Evolutionary conservation across 495 filamentous ascomycete species (phyloP), one percentile per base, ranked within the genome.

Genomic region (Penicillium malachiteum): DNA sequence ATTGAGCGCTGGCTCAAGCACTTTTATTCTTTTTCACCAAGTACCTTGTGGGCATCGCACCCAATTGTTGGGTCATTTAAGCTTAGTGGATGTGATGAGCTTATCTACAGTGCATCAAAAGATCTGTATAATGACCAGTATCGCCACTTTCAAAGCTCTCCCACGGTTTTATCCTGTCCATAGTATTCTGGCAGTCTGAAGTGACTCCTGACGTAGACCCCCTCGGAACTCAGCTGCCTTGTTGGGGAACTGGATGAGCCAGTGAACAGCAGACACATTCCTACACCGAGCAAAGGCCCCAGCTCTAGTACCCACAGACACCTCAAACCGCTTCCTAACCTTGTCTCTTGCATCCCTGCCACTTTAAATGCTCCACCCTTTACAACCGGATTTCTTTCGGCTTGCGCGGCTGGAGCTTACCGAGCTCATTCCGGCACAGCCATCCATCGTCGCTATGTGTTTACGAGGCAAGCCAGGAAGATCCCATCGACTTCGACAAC

Each of bases 41-140:
- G 64, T 59, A 67, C 64, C 64, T 67, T 67, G 64, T 47, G 61
- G 58, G 61, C 58, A 67, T 55, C 55, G 32, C 55, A 55, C 51
- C 61, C 53, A 55, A 55, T 50, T 8, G 44, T 64, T 26, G 46
- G 58, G 32, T 42, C 40, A 11, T 46, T 54, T 58, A 44, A 43
- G 41, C 50, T 64, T 52, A n/a, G 42, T 35, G 45, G 52, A 46
- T 32, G 37, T 43, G 42, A 42, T 26, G 53, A 56, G 57, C 60
- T 49, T 54, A 57, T 51, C 39, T 21, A 37, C 42, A 45, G 33
- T 45, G 18, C 56, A 55, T 18, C 43, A 39, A 39, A 37, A n/a
- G 33, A 32, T 42, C 30, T n/a, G 42, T 32, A 39, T 48, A 16
- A 41, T 9, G 12, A 9, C 9, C 35, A 44, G 33, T n/a, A 11